Evolutionary conservation across 75 land plant genomes (phyloP).

Genomic region (Ceratopteris richardii): DNA sequence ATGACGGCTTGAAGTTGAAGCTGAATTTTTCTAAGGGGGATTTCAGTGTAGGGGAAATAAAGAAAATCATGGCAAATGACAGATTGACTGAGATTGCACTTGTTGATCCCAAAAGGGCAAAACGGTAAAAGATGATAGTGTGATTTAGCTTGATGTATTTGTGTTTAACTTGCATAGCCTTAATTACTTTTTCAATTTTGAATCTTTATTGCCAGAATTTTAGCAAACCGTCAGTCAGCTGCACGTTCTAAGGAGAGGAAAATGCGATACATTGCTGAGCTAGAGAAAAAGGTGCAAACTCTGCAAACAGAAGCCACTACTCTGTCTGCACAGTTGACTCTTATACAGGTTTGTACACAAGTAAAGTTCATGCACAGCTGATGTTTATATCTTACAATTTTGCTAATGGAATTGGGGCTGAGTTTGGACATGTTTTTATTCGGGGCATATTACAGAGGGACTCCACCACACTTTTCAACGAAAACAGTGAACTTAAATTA

Average conservation of each 20-base stretch:
- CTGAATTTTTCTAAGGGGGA: conserved; percentile 63
- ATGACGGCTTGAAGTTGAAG: conserved; percentile 46
- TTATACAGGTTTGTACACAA: conserved; percentile 33
- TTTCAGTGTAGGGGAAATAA: conserved; percentile 52
- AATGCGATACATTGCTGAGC: conserved; percentile 40
- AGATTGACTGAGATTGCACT: conserved; percentile 70
- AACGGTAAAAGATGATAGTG: conserved; percentile 44
- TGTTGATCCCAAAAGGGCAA: conserved; percentile 66
- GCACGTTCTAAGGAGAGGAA: conserved; percentile 45
- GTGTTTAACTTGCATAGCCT: not conserved
- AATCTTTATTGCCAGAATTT: conserved; percentile 15
- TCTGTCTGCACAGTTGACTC: conserved; percentile 36
- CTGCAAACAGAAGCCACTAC: conserved; percentile 45
- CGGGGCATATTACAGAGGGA: conserved; percentile 20
- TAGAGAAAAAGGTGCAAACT: conserved; percentile 38
- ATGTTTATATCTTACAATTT: too few relatives aligned
- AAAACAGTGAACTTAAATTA: conserved; percentile 34
- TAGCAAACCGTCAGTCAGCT: conserved; percentile 43
- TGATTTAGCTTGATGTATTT: conserved; percentile 6
- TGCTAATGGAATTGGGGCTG: too few relatives aligned
- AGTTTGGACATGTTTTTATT: too few relatives aligned
- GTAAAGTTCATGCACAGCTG: too few relatives aligned
- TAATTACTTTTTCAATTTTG: not conserved
- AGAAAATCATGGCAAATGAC: conserved; percentile 82
- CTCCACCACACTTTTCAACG: conserved; percentile 23